Evolutionary conservation across 2,329 filamentous ascomycete genomes (phyloP).

Genomic region (Aspergillus pseudonomiae): DNA sequence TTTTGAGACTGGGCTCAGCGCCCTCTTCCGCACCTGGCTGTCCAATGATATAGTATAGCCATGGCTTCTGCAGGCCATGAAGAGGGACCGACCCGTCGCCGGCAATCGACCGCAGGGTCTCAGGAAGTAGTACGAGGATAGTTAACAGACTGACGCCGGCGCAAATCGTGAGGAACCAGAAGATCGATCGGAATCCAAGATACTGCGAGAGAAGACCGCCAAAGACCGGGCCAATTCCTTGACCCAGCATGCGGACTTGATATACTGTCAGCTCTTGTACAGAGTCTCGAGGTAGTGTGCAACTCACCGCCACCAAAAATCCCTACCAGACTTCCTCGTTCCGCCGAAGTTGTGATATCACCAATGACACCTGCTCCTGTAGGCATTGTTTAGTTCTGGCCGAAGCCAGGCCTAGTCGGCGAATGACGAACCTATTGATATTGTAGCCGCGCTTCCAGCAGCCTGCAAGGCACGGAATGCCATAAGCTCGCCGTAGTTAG

Average conservation of each 20-base stretch:
- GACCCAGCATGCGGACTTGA: background rate
- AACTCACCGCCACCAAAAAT: background rate
- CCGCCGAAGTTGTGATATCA: conserved; percentile 42
- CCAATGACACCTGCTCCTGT: conserved; percentile 39
- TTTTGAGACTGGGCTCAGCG: background rate
- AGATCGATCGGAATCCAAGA: background rate
- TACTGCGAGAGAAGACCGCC: background rate
- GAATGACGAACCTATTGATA: conserved; percentile 26
- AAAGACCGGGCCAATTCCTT: background rate
- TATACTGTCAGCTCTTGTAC: background rate
- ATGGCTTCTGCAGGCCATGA: background rate
- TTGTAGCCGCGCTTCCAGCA: conserved; percentile 11
- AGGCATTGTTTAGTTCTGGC: background rate
- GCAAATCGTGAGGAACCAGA: background rate
- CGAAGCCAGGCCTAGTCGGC: too few relatives aligned
- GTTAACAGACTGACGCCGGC: background rate
- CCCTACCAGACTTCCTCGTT: conserved; percentile 45
- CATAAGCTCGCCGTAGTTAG: conserved; percentile 12
- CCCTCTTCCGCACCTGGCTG: background rate
- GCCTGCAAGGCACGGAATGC: conserved; percentile 11
- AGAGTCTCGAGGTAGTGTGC: accelerated
- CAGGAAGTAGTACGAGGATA: background rate
- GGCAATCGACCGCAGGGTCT: background rate
- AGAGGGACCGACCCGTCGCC: background rate
- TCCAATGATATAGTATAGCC: background rate